phyloP scores from a whole-genome alignment of 2,329 filamentous ascomycete genomes.

The Phialemonium atrogriseum region DNA sequence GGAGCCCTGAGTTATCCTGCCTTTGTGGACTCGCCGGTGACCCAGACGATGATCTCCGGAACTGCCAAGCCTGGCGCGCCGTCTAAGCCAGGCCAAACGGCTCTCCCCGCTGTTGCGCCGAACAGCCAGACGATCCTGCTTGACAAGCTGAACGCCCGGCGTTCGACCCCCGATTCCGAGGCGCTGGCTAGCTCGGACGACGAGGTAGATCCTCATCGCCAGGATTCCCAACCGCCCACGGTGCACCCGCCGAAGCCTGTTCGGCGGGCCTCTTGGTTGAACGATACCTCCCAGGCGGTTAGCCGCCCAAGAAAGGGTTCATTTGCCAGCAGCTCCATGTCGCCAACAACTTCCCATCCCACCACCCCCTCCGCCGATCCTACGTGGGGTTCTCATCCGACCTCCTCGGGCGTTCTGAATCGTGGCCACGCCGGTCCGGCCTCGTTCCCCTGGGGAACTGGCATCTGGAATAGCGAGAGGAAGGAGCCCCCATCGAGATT shows the following conservation, averaged over 20 bases:
- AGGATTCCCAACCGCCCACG: conserved; percentile 39
- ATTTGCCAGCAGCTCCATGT: conserved; percentile 67
- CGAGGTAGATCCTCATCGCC: conserved; percentile 62
- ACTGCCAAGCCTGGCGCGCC: conserved; percentile 40
- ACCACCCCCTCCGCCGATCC: conserved; percentile 67
- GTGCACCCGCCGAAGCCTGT: conserved; percentile 51
- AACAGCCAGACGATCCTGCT: conserved; percentile 58
- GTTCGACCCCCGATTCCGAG: conserved; percentile 89
- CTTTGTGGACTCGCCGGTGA: too few species aligned
- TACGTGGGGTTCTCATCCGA: conserved; percentile 46
- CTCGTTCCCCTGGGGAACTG: conserved; percentile 65
- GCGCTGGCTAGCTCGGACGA: conserved; percentile 92
- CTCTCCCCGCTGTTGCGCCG: conserved; percentile 36
- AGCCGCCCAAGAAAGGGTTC: conserved; percentile 66
- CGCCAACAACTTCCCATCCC: conserved; percentile 71
- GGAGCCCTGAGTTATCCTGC: too few species aligned
- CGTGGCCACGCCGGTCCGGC: conserved; percentile 36
- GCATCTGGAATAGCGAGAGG: conserved; percentile 74
- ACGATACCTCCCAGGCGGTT: conserved; percentile 63
- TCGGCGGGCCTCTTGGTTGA: conserved; percentile 76
- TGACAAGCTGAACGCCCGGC: conserved; percentile 65
- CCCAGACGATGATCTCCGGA: conserved; percentile 40
- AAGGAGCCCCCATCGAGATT: conserved; percentile 70
- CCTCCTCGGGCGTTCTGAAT: conserved; percentile 36
- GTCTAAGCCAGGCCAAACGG: conserved; percentile 42